phyloP scores from a whole-genome alignment of 1,139 yeast species.

The Protomyces inouyei region DNA sequence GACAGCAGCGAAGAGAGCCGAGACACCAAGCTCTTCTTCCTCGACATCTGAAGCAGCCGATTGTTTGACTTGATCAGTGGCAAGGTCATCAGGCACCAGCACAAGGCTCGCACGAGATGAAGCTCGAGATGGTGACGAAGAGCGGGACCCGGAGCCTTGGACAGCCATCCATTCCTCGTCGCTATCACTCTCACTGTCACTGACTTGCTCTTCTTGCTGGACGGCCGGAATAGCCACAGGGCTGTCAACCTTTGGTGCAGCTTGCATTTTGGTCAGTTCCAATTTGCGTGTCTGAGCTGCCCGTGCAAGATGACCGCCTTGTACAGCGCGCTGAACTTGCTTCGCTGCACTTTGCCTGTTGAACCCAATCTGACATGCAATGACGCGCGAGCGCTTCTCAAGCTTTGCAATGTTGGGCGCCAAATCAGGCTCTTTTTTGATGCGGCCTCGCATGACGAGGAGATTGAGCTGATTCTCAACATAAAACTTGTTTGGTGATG shows the following conservation, averaged over 20 bases:
- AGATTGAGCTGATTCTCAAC: constrained; percentile 5
- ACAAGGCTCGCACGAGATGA: background rate
- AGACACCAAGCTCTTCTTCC: background rate
- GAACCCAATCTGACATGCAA: constrained; percentile 3
- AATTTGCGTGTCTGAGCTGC: background rate
- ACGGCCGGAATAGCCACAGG: background rate
- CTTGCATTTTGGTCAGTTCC: background rate
- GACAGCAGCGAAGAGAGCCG: background rate
- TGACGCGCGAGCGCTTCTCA: constrained; percentile 17
- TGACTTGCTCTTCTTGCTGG: background rate
- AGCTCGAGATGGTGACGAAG: background rate
- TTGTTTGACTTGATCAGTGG: background rate
- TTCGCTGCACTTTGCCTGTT: background rate
- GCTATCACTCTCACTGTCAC: background rate
- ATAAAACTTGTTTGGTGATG: background rate
- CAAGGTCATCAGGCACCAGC: background rate
- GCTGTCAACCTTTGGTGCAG: background rate
- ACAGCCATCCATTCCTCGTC: background rate
- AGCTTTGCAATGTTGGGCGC: background rate
- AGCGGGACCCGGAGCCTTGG: background rate
- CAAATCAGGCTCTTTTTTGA: background rate
- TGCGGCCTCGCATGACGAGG: background rate
- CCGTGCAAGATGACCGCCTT: constrained; percentile 7
- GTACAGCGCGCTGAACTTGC: constrained; percentile 6
- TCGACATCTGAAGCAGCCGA: background rate